Evolutionary conservation across 768 basidiomycete genomes (phyloP), one percentile per base, ranked within the genome.

Genomic region (Termitomyces sp.): DNA sequence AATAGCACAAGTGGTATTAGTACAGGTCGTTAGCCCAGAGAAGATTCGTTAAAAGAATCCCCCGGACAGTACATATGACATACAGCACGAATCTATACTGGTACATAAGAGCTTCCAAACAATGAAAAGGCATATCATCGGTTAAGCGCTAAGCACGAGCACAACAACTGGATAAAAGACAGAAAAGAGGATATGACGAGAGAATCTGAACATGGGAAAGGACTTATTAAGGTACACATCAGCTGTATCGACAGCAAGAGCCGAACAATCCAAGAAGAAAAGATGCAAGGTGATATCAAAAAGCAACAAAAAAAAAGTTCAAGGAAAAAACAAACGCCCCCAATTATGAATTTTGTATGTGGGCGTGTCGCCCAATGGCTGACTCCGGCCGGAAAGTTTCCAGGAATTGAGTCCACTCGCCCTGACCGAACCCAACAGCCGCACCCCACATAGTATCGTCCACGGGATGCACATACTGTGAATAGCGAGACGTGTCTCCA

Each of bases 391-490:
- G 77, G 69, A 88, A 76, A 44, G 79, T 84, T 57, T 88, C 84
- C 69, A 90, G 69, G 55, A 78, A 75, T 52, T 76, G 75, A 3
- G 73, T 75, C 85, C 89, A 90, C 69, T 90, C 89, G 40, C 83
- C 82, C 60, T 87, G 84, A 54, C 82, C 87, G 64, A 91, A 87
- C 17, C 85, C 85, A 48, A 84, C 78, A 37, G 84, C 79, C 15
- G 87, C 78, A 42, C 87, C 87, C 88, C 88, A 91, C 75, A 89
- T 84, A 32, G 74, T 74, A 37, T 87, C 84, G 56, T 85, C 85
- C 44, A 80, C 77, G 26, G 81, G 77, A 53, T 82, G 78, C 34
- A 77, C 69, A 59, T 80, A 78, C 44, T 72, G 70, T 15, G 68
- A 53, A 59, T 80, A 81, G 44, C 78, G 70, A 15, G 67, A 45